These are phyloP conservation scores for Populus hybrid DNA, from an alignment of 441 rosid genomes.

Conservation along the genomic window DNA sequence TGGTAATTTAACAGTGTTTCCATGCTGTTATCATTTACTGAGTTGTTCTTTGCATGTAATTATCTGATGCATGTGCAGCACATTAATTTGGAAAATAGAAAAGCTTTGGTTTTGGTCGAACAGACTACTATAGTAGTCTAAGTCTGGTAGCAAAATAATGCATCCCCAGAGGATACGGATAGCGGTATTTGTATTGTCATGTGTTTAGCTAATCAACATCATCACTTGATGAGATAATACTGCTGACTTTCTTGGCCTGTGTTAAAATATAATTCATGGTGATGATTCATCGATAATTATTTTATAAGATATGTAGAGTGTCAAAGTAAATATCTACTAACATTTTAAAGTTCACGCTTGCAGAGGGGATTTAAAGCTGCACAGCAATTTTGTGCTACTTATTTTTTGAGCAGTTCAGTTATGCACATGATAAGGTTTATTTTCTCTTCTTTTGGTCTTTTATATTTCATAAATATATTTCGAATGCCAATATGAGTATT, in stretches of 20 bases:
- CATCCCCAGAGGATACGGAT: neutral
- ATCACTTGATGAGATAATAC: neutral
- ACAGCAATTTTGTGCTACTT: slow-evolving; percentile 66
- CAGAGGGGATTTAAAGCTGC: slow-evolving; percentile 90
- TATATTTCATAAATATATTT: neutral
- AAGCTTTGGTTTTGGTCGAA: neutral
- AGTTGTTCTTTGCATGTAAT: neutral
- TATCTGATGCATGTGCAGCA: neutral
- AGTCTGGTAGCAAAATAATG: neutral
- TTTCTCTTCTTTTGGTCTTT: neutral
- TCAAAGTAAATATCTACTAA: slow-evolving; percentile 8
- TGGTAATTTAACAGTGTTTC: neutral
- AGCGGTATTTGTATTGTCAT: neutral
- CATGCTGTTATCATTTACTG: neutral
- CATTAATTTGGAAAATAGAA: neutral
- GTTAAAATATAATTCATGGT: neutral
- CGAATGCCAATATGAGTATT: neutral
- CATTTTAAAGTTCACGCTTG: slow-evolving; percentile 25
- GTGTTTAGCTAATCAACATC: neutral
- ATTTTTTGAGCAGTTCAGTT: slow-evolving; percentile 81
- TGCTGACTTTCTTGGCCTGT: neutral
- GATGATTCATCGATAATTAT: neutral
- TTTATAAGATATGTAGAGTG: neutral
- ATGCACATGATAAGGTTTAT: slow-evolving; percentile 86
- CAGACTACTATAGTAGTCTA: neutral